Percentiles rank a stretch among this genome's conserved stretches.
Conservation (phyloP, 148 eudicot species). For the Chenopodium quinoa region DNA sequence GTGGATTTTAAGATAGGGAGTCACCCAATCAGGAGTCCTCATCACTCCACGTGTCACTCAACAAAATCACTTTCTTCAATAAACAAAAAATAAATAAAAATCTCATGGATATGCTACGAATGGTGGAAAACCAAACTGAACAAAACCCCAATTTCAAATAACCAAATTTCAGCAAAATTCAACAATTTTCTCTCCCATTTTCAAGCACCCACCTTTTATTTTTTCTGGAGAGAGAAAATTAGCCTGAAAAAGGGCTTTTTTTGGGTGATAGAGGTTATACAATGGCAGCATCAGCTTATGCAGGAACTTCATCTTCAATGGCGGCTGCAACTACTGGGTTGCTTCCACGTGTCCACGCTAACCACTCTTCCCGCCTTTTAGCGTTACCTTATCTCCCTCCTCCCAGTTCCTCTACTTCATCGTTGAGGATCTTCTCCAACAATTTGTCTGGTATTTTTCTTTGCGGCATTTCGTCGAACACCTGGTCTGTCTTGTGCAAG, state of each 20-base stretch:
- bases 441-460: constrained; percentile 48
- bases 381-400: constrained; percentile 60
- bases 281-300: constrained; percentile 40
- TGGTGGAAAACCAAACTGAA: constrained; percentile 31
- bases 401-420: constrained; percentile 25
- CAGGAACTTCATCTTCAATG: constrained; percentile 62
- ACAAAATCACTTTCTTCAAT: neutral
- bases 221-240: neutral
- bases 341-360: constrained; percentile 47
- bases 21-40: constrained; percentile 19
- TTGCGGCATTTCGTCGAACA: constrained; percentile 41
- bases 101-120: constrained; percentile 30
- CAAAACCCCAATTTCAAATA: neutral
- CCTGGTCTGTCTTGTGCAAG: neutral
- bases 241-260: neutral
- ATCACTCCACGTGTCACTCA: constrained; percentile 27
- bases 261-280: neutral
- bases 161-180: constrained; percentile 6
- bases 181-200: neutral
- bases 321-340: constrained; percentile 75
- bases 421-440: constrained; percentile 36
- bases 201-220: neutral
- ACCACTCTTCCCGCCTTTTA: constrained; percentile 37
- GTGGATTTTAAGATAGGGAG: constrained; percentile 29
- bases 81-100: neutral